Evolutionary conservation across 164 flowering plant species (phyloP).

Genomic region (Umbilicus rupestris): DNA sequence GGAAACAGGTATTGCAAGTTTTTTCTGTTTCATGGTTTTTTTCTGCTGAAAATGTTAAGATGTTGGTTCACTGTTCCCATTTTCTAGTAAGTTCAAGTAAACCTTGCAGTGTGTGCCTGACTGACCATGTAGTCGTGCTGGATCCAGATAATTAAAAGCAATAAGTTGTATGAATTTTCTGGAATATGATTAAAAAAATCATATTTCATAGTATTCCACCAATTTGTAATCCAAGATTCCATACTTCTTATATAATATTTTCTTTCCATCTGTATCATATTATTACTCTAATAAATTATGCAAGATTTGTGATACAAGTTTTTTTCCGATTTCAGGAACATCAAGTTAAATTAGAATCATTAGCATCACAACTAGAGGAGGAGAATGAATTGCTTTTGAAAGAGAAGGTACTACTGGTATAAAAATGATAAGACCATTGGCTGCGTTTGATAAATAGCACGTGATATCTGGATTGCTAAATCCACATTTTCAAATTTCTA

Average conservation of each 20-base stretch:
- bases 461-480: too few relatives aligned
- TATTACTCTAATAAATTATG: neutral
- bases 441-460: neutral
- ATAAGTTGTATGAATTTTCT: too few relatives aligned
- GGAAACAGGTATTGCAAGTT: slow-evolving; percentile 46
- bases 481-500: too few relatives aligned
- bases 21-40: neutral
- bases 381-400: slow-evolving; percentile 52
- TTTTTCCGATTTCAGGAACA: slow-evolving; percentile 45
- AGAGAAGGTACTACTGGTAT: slow-evolving; percentile 40
- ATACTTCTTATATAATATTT: neutral
- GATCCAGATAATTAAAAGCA: neutral
- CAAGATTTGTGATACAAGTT: neutral
- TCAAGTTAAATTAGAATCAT: slow-evolving; percentile 55
- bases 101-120: neutral
- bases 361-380: slow-evolving; percentile 57
- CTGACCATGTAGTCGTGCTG: neutral
- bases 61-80: too few relatives aligned
- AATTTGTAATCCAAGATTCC: too few relatives aligned
- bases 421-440: neutral
- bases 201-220: too few relatives aligned
- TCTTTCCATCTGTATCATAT: neutral
- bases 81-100: neutral
- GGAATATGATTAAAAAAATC: too few relatives aligned
- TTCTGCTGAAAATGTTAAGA: neutral